Evolutionary conservation across 163 green algal species (phyloP).

Genomic region (Trebouxia gelatinosa): DNA sequence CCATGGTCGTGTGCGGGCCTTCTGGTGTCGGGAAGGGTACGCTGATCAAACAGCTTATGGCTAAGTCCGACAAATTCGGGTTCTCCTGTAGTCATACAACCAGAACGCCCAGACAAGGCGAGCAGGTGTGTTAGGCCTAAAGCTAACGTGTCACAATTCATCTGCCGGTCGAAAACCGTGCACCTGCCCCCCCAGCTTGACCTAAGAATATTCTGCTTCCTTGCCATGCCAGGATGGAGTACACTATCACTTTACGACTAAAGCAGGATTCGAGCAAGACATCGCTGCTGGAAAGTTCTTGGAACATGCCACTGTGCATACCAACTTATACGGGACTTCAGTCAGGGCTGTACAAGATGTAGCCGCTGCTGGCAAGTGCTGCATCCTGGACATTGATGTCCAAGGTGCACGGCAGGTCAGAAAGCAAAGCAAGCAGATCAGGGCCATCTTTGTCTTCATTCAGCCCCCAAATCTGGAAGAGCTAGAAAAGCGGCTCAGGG

Average conservation of each 20-base stretch:
- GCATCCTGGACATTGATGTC: constrained; percentile 96
- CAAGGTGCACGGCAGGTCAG: constrained; percentile 58
- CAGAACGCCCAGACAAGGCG: constrained; percentile 55
- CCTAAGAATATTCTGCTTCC: not conserved
- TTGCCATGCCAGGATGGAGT: constrained; percentile 65
- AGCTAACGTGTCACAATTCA: not conserved
- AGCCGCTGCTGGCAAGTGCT: constrained; percentile 65
- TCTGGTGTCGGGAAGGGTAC: constrained; percentile 97
- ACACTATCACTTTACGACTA: constrained; percentile 88
- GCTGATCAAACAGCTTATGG: constrained; percentile 82
- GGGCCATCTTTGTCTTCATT: constrained; percentile 92
- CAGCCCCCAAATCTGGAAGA: constrained; percentile 86
- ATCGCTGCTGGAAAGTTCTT: constrained; percentile 87
- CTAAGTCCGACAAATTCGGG: constrained; percentile 72
- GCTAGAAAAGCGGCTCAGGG: constrained; percentile 84
- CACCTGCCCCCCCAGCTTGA: not conserved
- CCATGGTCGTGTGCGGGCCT: constrained; percentile 90
- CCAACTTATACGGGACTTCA: constrained; percentile 94
- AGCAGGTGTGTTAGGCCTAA: constrained; percentile 40
- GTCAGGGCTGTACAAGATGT: constrained; percentile 73
- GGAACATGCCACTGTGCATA: constrained; percentile 92
- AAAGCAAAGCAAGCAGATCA: constrained; percentile 39
- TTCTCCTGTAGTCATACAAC: constrained; percentile 96
- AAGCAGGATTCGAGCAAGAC: constrained; percentile 70
- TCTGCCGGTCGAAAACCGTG: not conserved